Conservation (phyloP, 108 stramenopile species). For the Pseudonitzschia multiseries region DNA sequence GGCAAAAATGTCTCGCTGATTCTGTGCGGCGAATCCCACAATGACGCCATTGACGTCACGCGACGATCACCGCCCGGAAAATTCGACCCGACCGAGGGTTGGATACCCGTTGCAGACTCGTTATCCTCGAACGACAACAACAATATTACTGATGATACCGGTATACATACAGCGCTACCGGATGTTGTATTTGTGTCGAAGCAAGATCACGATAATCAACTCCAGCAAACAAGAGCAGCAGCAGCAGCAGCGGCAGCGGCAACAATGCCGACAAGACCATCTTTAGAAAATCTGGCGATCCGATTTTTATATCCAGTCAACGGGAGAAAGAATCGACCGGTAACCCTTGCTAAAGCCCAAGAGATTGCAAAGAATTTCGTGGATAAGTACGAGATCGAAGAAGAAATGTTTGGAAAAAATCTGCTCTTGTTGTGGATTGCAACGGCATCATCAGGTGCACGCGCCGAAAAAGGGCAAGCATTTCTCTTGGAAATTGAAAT, state of each 20-base stretch:
- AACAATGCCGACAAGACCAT: not conserved
- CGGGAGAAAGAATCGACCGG: constrained; percentile 30
- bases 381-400: constrained; percentile 20
- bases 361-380: constrained; percentile 25
- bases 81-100: constrained; percentile 21
- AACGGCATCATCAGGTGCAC: not conserved
- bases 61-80: constrained; percentile 18
- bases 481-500: constrained; percentile 19
- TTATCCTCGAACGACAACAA: not conserved
- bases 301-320: constrained; percentile 22
- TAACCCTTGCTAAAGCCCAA: constrained; percentile 44
- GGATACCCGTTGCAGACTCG: constrained; percentile 8
- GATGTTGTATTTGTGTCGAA: not conserved
- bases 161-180: not conserved
- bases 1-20: constrained; percentile 30
- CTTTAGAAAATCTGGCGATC: not conserved
- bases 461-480: constrained; percentile 7
- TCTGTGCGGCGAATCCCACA: constrained; percentile 42
- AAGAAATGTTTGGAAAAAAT: not conserved
- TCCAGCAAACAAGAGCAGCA: not conserved
- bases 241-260: not conserved
- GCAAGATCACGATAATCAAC: not conserved
- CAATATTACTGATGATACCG: not conserved
- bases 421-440: constrained; percentile 15
- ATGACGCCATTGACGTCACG: constrained; percentile 43